These are phyloP conservation scores for Acanthamoeba lenticulata DNA, from an alignment of 208 protist species.

Conservation along the genomic window DNA sequence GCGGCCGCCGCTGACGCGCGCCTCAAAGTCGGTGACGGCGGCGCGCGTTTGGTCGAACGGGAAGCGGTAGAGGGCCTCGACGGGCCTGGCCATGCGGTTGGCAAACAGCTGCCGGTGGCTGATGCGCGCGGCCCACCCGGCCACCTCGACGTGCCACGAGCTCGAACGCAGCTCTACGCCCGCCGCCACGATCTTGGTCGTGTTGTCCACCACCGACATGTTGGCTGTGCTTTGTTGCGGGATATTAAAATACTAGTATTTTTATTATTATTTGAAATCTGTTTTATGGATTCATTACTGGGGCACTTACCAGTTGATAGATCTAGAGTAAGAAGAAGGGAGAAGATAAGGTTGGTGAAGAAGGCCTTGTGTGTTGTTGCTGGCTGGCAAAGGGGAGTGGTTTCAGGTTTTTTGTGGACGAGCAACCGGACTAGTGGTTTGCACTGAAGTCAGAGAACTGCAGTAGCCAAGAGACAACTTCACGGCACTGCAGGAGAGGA, in stretches of 20 bases:
- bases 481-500: too few relatives aligned
- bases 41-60: background rate
- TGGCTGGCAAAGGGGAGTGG: too few relatives aligned
- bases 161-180: constrained; percentile 2
- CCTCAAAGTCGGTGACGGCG: background rate
- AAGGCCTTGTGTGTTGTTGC: too few relatives aligned
- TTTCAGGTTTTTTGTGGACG: too few relatives aligned
- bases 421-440: too few relatives aligned
- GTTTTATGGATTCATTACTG: background rate
- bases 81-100: background rate
- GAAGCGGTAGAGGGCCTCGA: constrained; percentile 9
- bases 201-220: background rate
- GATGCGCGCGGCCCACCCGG: background rate
- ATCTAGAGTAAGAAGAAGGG: too few relatives aligned
- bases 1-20: background rate
- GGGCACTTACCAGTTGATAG: too few relatives aligned
- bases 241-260: background rate
- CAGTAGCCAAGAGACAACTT: too few relatives aligned
- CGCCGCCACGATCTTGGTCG: background rate
- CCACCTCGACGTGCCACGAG: background rate
- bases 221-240: background rate
- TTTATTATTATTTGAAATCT: background rate
- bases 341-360: too few relatives aligned
- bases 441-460: too few relatives aligned
- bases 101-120: background rate